phyloP scores from a whole-genome alignment of 1,284 basidiomycete species.

The Boletus sp. region DNA sequence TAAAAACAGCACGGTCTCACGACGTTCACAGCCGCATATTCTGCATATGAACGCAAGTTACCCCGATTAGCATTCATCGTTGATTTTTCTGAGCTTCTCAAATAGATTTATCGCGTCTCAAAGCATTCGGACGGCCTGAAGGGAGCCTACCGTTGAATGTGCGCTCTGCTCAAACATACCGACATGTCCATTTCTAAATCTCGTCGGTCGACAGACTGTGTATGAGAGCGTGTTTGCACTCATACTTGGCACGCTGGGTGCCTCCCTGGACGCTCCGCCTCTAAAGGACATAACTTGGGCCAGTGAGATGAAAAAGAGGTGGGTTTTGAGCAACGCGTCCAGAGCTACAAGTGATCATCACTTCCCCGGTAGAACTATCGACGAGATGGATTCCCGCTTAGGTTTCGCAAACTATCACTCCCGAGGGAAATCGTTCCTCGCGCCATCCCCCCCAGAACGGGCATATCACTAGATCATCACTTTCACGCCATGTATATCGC shows the following conservation, averaged over 20 bases:
- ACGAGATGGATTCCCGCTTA: constrained; percentile 74
- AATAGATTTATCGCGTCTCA: constrained; percentile 68
- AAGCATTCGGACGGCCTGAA: constrained; percentile 68
- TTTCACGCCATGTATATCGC: not conserved
- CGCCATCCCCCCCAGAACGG: constrained; percentile 5
- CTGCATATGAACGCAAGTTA: constrained; percentile 61
- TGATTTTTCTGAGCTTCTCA: constrained; percentile 8
- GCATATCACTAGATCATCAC: constrained; percentile 1
- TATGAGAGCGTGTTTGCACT: constrained; percentile 64
- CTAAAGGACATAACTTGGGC: constrained; percentile 83
- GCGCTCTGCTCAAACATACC: constrained; percentile 18
- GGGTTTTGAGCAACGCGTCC: constrained; percentile 14
- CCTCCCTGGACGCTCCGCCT: constrained; percentile 61
- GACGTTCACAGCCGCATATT: constrained; percentile 48
- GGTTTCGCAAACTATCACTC: constrained; percentile 70
- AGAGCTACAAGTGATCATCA: not conserved
- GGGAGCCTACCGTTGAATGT: constrained; percentile 63
- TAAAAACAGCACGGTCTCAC: not conserved
- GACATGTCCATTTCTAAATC: not conserved
- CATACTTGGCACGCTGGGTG: constrained; percentile 67
- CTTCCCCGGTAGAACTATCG: constrained; percentile 50
- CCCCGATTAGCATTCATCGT: not conserved
- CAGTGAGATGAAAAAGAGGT: constrained; percentile 86
- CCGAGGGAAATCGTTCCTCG: constrained; percentile 45
- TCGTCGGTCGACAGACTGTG: constrained; percentile 49